Evolutionary conservation across 225 moss, liverwort and hornwort species (phyloP).

Genomic region (Thuidium tamariscinum): DNA sequence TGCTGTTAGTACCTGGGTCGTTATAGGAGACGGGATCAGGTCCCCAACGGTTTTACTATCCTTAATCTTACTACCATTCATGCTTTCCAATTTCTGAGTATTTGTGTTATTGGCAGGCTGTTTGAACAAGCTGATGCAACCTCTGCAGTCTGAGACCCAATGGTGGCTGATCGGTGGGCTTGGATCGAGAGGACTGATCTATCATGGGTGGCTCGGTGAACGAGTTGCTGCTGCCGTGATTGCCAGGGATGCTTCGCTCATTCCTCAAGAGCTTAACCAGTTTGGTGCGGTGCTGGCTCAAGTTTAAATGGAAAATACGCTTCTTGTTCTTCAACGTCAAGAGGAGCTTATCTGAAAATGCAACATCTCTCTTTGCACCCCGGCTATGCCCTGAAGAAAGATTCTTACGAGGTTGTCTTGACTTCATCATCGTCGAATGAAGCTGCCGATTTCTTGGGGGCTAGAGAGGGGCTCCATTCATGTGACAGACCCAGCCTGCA

Average conservation of each 20-base stretch:
- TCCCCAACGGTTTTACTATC: background rate
- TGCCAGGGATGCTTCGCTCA: slow-evolving; percentile 24
- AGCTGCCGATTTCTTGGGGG: background rate
- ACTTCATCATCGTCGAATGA: background rate
- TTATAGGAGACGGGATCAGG: background rate
- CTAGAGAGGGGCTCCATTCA: background rate
- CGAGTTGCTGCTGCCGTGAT: slow-evolving; percentile 64
- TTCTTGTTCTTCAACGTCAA: background rate
- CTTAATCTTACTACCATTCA: background rate
- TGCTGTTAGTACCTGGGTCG: background rate
- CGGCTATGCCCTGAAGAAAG: background rate
- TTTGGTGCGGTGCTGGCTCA: slow-evolving; percentile 13
- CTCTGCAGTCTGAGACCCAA: slow-evolving; percentile 45
- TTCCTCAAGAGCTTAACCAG: slow-evolving; percentile 35
- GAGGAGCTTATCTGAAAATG: background rate
- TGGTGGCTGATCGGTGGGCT: slow-evolving; percentile 96
- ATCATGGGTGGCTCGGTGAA: slow-evolving; percentile 88
- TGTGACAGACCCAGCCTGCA: background rate
- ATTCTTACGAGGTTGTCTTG: background rate
- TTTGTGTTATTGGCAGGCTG: slow-evolving; percentile 38
- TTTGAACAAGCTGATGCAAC: slow-evolving; percentile 59
- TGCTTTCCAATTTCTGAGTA: background rate
- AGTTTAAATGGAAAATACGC: background rate
- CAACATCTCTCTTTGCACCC: background rate
- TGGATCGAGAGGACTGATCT: slow-evolving; percentile 89